Conservation (phyloP, 1,284 basidiomycete genomes). For the Leccinum solheimii region DNA sequence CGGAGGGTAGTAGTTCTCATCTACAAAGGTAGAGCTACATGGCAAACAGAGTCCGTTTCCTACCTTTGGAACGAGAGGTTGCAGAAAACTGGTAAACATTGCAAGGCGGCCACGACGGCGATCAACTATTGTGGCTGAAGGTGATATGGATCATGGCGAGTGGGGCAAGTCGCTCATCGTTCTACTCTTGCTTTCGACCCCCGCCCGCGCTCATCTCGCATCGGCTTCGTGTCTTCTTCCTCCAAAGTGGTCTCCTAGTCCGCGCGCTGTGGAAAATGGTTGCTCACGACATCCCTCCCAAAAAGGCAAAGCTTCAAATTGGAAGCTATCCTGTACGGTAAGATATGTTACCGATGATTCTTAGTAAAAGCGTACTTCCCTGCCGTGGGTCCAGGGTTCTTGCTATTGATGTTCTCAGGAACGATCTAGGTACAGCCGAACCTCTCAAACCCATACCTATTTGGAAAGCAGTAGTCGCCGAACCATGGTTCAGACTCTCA, state of each 20-base stretch:
- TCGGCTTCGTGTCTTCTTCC: neutral
- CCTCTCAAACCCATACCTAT: neutral
- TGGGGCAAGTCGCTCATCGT: neutral
- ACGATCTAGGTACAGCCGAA: conserved; percentile 14
- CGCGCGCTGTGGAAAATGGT: neutral
- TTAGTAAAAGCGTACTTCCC: neutral
- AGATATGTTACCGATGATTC: neutral
- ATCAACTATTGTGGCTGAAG: neutral
- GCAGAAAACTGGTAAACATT: neutral
- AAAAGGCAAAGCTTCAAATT: conserved; percentile 23
- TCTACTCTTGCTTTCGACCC: neutral
- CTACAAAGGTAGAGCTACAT: neutral
- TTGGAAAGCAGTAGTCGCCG: too few relatives aligned
- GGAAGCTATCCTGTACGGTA: conserved; percentile 27
- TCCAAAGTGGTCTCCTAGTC: neutral
- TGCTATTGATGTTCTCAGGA: conserved; percentile 16
- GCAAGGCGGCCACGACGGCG: neutral
- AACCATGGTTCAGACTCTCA: too few relatives aligned
- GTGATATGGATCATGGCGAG: neutral
- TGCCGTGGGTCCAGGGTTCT: conserved; percentile 14
- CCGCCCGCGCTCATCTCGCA: neutral
- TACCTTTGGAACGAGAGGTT: neutral
- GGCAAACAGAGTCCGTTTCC: neutral
- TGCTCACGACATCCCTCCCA: conserved; percentile 7
- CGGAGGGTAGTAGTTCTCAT: neutral